phyloP scores from a whole-genome alignment of 257 asterid species.

The Solanum ossicruentum region DNA sequence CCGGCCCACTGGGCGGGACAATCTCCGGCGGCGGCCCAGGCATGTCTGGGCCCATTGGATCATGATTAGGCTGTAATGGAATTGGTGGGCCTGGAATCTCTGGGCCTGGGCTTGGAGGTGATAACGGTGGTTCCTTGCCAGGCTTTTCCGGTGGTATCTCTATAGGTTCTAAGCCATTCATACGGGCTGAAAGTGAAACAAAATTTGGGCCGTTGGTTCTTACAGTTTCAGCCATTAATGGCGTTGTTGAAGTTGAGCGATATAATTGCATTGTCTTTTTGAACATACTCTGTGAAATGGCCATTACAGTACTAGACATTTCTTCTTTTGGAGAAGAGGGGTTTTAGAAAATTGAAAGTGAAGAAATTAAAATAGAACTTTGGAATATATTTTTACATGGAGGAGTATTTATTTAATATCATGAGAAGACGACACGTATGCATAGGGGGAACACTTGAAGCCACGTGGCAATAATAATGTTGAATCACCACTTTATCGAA shows the following conservation, averaged over 20 bases:
- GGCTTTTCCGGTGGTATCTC: constrained; percentile 33
- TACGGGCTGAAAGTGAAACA: background rate
- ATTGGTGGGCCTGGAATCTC: constrained; percentile 34
- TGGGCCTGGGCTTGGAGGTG: constrained; percentile 1
- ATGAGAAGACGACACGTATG: background rate
- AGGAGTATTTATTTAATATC: background rate
- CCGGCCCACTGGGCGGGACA: background rate
- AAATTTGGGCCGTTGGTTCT: background rate
- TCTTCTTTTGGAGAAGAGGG: background rate
- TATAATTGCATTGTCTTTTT: background rate
- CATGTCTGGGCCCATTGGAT: background rate
- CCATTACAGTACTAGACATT: background rate
- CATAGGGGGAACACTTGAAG: background rate
- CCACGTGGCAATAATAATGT: background rate
- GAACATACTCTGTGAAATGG: background rate
- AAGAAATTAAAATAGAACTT: background rate
- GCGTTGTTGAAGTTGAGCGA: background rate
- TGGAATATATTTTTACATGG: background rate
- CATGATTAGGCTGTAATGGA: constrained; percentile 21
- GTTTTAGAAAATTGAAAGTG: background rate
- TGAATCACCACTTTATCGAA: background rate
- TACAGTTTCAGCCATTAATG: background rate
- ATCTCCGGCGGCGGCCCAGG: background rate
- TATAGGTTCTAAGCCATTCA: background rate
- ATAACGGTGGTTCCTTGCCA: constrained; percentile 21